These are phyloP conservation scores for Knoxdaviesia capensis DNA, from an alignment of 2,329 filamentous ascomycete species.

Conservation along the genomic window DNA sequence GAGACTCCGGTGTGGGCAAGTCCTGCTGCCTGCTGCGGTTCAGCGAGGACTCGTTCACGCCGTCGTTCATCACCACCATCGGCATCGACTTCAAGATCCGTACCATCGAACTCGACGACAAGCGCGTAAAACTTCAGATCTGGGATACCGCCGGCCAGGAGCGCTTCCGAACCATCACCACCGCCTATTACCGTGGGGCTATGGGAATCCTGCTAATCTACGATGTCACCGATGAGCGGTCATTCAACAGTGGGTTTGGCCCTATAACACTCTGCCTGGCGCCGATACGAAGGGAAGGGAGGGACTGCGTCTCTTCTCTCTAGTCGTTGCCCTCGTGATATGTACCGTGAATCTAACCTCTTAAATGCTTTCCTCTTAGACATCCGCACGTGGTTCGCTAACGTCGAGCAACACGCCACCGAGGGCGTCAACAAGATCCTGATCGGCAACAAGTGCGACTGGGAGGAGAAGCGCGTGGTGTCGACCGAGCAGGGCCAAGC, in stretches of 20 bases:
- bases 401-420: slow-evolving; percentile 93
- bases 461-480: slow-evolving; percentile 96
- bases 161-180: slow-evolving; percentile 96
- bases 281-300: no score
- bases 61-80: slow-evolving; percentile 96
- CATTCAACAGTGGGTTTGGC: slow-evolving; percentile 63
- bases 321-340: slow-evolving; percentile 1
- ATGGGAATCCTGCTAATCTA: slow-evolving; percentile 98
- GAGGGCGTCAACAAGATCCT: slow-evolving; percentile 99
- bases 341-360: slow-evolving; percentile 6
- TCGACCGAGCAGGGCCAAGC: slow-evolving; percentile 84
- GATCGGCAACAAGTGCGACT: slow-evolving; percentile 99
- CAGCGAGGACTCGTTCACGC: slow-evolving; percentile 93
- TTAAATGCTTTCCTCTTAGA: slow-evolving; percentile 30
- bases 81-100: slow-evolving; percentile 99
- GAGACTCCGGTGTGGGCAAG: slow-evolving; percentile 91
- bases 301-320: slow-evolving; percentile 1
- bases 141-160: slow-evolving; percentile 99
- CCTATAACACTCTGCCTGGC: not conserved
- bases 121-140: slow-evolving; percentile 97
- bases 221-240: slow-evolving; percentile 92
- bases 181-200: slow-evolving; percentile 92
- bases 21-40: slow-evolving; percentile 93
- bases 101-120: slow-evolving; percentile 96
- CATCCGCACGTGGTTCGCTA: slow-evolving; percentile 98